Base-by-base conservation (phyloP, 2,329 filamentous ascomycete species). In the Microcyclosporella mali region DNA sequence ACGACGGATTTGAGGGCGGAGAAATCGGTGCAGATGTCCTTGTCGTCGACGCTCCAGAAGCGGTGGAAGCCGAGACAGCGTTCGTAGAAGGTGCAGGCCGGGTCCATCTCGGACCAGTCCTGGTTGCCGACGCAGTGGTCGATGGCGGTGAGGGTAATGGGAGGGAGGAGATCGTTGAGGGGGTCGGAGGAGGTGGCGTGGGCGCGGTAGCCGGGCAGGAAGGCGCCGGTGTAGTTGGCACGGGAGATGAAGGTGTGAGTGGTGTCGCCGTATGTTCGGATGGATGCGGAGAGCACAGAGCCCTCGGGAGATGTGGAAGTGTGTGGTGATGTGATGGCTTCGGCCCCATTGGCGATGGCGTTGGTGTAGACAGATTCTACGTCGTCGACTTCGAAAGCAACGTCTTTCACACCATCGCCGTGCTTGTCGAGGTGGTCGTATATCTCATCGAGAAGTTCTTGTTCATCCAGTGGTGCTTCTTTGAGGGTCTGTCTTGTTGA, bases 91-190 rank as follows among this genome's bases (percentile, higher is more conserved):
- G 74, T 72, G 60, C 79, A 82, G 16, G 74, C 70, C 36, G 70
- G 69, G 43, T 82, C 75, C 77, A 97, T 94, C 66, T 89, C 82
- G 66, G 88, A 75, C 90, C 90, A 95, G 67, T 88, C 84, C 72
- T 95, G 89, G 73, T 97, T 95, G 53, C 90, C 90, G 56, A 97
- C 90, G 67, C 90, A 95, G 74, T 97, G 90, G 70, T 97, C 90
- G 68, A 97, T 88, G 55, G 80, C 80, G 49, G 77, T 75, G 41
- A 95, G 76, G 8, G 71, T 65, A 11, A 94, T 77, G 1, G 69
- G 57, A 0, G 88, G 87, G 16, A 87, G 70, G 64, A 61, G 59
- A n/a, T 52, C 41, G 34, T 60, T 57, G 11, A 77, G 59, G 0
- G 73, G 69, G 52, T 81, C 77, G 12, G 37, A 18, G 1, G 38